A percentile compares a stretch with the other conserved stretches of the same genome.
Evolutionary conservation across 2,329 filamentous ascomycete genomes (phyloP).

Genomic region (Davidsoniella virescens): DNA sequence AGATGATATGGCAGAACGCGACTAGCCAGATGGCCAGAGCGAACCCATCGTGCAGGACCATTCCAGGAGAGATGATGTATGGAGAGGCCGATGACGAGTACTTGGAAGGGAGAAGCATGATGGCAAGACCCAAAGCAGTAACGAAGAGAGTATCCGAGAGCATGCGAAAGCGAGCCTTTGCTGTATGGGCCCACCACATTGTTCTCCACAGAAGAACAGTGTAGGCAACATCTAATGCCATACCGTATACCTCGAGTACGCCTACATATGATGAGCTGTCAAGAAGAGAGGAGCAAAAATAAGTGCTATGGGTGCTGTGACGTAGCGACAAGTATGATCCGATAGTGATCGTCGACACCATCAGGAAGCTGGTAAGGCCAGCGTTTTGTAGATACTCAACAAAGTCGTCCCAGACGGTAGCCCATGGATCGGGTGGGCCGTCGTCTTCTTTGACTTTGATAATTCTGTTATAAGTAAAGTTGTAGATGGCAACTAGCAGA

Average conservation of each 20-base stretch:
- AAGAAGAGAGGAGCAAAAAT: conserved; percentile 30
- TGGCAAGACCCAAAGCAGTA: background rate
- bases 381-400: conserved; percentile 27
- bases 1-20: conserved; percentile 29
- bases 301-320: conserved; percentile 29
- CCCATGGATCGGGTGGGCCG: conserved; percentile 31
- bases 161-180: conserved; percentile 29
- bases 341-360: conserved; percentile 20
- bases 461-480: conserved; percentile 5
- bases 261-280: conserved; percentile 25
- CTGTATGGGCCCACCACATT: conserved; percentile 33
- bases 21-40: conserved; percentile 28
- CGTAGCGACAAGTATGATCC: background rate
- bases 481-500: conserved; percentile 10
- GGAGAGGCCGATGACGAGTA: conserved; percentile 3
- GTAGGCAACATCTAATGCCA: conserved; percentile 31
- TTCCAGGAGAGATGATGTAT: conserved; percentile 1
- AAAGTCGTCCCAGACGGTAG: conserved; percentile 31
- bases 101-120: conserved; percentile 5
- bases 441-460: conserved; percentile 12
- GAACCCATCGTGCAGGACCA: conserved; percentile 28
- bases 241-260: conserved; percentile 27
- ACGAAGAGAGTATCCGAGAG: conserved; percentile 27
- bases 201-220: conserved; percentile 34
- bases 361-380: conserved; percentile 16